Evolutionary conservation across 345 rosid genomes (phyloP).

Genomic region (Litchi chinensis): DNA sequence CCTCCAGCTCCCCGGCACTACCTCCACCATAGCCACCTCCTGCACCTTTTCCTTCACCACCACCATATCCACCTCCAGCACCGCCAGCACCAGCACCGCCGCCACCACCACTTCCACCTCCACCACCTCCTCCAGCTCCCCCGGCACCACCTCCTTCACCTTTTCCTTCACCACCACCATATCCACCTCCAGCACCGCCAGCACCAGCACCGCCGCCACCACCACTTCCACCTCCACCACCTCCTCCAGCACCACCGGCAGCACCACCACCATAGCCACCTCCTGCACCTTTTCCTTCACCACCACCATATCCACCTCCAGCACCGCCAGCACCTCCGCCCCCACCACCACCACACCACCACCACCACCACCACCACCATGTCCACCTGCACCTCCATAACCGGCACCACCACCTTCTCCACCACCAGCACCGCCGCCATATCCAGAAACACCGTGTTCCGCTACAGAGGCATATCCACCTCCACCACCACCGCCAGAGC

Average conservation of each 20-base stretch:
- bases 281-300: constrained; percentile 26
- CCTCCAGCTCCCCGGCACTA: constrained; percentile 24
- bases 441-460: constrained; percentile 26
- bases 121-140: constrained; percentile 28
- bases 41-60: constrained; percentile 29
- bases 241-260: constrained; percentile 21
- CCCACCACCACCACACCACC: constrained; percentile 26
- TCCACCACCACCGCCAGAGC: constrained; percentile 29
- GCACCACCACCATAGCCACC: constrained; percentile 30
- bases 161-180: constrained; percentile 22
- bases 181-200: constrained; percentile 15
- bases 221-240: constrained; percentile 25
- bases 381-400: constrained; percentile 25
- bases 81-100: constrained; percentile 40
- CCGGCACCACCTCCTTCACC: constrained; percentile 37
- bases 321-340: constrained; percentile 26
- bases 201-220: constrained; percentile 25
- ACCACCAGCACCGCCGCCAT: constrained; percentile 24
- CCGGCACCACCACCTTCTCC: constrained; percentile 38
- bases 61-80: constrained; percentile 33
- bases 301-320: constrained; percentile 25
- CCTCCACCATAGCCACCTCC: constrained; percentile 27
- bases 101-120: constrained; percentile 26
- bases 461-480: constrained; percentile 30
- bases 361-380: constrained; percentile 32